Evolutionary conservation across 306 rosid species (phyloP), one percentile per base, ranked within the genome.

Genomic region (Sindora glabra): DNA sequence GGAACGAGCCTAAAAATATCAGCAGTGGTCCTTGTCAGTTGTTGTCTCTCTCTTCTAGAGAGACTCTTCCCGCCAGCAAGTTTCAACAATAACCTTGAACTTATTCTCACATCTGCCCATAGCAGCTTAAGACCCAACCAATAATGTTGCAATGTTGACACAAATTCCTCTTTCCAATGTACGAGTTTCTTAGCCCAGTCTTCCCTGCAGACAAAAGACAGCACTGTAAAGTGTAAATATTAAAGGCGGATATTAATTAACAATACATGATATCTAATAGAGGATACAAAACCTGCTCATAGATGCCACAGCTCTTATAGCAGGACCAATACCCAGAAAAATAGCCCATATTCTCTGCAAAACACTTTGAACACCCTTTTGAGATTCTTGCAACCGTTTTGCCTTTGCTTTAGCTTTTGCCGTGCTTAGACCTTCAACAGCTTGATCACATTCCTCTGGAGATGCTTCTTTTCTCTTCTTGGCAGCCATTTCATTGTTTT

Each of bases 1-100:
- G 98, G 96, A 69, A 88, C 98, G 23, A 92, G 94, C 81, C 96
- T 78, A 71, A 92, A 86, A 57, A 92, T 85, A 70, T 92, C 98
- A 0, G 87, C 92, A 8, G 95, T 88, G 17, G 98, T 92, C 60
- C 98, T 84, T 0, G 92, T 92, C 54, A 92, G 86, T 70, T 88
- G 96, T 37, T 92, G 96, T 62, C 87, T 81, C 78, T 88, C 98
- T 83, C 96, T 84, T 64, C 96, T 83, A 15, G 98, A 83, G 51
- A 92, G 96, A 65, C 64, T 85, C 95, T 86, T 88, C 48, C 98
- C 96, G 61, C 84, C 81, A 19, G 95, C 91, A 79, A 87, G 98
- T 76, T 91, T 91, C 56, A 83, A 57, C 53, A 92, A 74, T 82
- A 88, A 75, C 45, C 95, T 77, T 45, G 88, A 88, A 62, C 96